Evolutionary conservation across 352 stramenopile genomes (phyloP).

Genomic region (Phytophthora cactorum): DNA sequence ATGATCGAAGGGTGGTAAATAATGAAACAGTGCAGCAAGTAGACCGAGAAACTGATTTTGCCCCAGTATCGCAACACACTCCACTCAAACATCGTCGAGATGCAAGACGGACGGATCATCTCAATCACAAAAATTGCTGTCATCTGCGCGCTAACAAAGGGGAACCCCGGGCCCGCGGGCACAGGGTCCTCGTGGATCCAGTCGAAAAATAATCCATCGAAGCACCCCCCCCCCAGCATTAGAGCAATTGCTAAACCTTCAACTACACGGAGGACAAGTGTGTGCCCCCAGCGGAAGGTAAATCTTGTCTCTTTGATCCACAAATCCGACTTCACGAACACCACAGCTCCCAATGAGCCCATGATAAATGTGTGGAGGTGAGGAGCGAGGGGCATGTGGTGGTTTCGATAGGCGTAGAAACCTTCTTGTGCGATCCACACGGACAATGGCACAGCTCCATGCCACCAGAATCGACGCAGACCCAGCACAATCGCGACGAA

Average conservation of each 20-base stretch:
- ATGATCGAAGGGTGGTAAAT: conserved; percentile 25
- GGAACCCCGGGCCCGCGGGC: conserved; percentile 9
- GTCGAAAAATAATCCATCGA: conserved; percentile 31
- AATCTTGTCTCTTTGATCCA: conserved; percentile 7
- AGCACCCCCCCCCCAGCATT: conserved; percentile 22
- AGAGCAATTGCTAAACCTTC: conserved; percentile 31
- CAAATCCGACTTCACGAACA: conserved; percentile 21
- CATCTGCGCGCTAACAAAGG: conserved; percentile 23
- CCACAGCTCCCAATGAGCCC: conserved; percentile 40
- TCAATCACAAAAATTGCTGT: conserved; percentile 26
- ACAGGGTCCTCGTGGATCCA: conserved; percentile 30
- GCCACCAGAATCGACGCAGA: conserved; percentile 33
- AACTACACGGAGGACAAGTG: conserved; percentile 32
- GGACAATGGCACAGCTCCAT: conserved; percentile 22
- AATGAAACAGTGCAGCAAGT: conserved; percentile 33
- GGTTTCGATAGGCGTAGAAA: conserved; percentile 17
- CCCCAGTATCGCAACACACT: conserved; percentile 18
- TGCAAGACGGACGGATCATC: conserved; percentile 27
- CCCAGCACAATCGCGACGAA: conserved; percentile 35
- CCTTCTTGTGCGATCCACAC: conserved; percentile 35
- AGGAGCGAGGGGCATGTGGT: conserved; percentile 14
- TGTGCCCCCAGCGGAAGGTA: conserved; percentile 26
- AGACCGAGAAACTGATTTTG: conserved; percentile 33
- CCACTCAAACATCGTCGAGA: conserved; percentile 19
- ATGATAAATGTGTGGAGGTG: conserved; percentile 41